phyloP scores from a whole-genome alignment of 768 basidiomycete genomes.

The Rhizopogon vesiculosus region DNA sequence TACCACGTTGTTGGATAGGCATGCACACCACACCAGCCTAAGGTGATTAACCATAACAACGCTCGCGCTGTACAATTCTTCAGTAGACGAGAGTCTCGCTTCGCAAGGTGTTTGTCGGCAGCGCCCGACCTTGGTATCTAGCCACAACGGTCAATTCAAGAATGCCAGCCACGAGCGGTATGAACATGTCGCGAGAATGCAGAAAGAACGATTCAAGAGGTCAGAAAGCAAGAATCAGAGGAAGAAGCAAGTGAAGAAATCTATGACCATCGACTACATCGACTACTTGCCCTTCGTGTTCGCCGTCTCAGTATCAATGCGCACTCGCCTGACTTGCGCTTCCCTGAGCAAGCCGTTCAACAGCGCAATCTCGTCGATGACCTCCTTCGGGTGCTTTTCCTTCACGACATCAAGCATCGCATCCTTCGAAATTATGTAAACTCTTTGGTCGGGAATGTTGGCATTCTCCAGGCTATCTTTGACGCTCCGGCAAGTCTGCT shows the following conservation, averaged over 20 bases:
- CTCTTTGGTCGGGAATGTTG: constrained; percentile 21
- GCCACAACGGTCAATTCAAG: no score
- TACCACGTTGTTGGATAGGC: no score
- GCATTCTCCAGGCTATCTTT: constrained; percentile 19
- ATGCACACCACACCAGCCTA: no score
- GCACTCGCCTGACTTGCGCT: neutral
- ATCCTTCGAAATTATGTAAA: constrained; percentile 25
- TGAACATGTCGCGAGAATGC: neutral
- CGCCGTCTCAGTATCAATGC: neutral
- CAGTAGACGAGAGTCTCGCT: no score
- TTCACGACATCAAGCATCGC: constrained; percentile 17
- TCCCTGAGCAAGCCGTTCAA: constrained; percentile 18
- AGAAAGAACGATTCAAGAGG: no score
- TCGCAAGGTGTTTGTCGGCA: no score
- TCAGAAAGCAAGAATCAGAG: neutral
- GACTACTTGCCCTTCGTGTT: neutral
- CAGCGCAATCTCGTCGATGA: constrained; percentile 23
- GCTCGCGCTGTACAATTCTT: no score
- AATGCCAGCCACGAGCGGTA: neutral
- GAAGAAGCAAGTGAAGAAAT: neutral
- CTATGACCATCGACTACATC: neutral
- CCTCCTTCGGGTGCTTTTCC: constrained; percentile 13
- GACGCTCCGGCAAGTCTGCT: constrained; percentile 19
- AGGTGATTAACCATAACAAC: no score
- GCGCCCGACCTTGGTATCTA: no score